Evolutionary conservation across 768 basidiomycete species (phyloP), one percentile per base, ranked within the genome.

Genomic region (Phanerochaete sordida): DNA sequence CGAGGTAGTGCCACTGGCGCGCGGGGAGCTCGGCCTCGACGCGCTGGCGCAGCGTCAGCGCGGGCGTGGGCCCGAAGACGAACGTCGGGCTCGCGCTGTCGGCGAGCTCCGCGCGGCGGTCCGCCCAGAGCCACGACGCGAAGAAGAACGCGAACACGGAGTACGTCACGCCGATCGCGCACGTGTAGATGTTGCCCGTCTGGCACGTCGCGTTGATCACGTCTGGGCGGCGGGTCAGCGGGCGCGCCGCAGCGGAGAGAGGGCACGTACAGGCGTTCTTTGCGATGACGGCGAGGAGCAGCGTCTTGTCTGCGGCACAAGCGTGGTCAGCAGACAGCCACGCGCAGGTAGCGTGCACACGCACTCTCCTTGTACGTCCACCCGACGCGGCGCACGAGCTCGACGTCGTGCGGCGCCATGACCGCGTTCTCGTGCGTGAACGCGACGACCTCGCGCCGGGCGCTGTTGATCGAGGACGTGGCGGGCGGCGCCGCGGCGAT

Each of bases 341-440:
- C 5, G 30, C 6, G 8, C 6, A n/a, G 5, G 15, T n/a, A n/a
- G n/a, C n/a, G n/a, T n/a, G n/a, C n/a, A n/a, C n/a, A n/a, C n/a
- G n/a, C 28, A 15, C 28, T 51, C 5, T 51, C 31, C 9, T 21
- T 51, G 50, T 51, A 51, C 4, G 27, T 51, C 50, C 50, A 51
- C 6, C 50, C 30, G 27, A 33, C 50, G 30, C 30, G 50, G 19
- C 50, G 27, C 12, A 51, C 50, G n/a, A 51, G 50, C 50, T 30
- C 50, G 50, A 51, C 50, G n/a, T 33, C 50, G 15, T 51, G 50
- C n/a, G 50, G 50, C 9, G 50, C 50, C 50, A 51, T 51, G 19
- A 51, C n/a, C n/a, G 6, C 50, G n/a, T 8, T 51, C 9, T 16
- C 50, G 24, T 48, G 24, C 8, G 6, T 48, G 47, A 26, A 48